phyloP scores from a whole-genome alignment of 2,329 filamentous ascomycete species.

The Colletotrichum scovillei region DNA sequence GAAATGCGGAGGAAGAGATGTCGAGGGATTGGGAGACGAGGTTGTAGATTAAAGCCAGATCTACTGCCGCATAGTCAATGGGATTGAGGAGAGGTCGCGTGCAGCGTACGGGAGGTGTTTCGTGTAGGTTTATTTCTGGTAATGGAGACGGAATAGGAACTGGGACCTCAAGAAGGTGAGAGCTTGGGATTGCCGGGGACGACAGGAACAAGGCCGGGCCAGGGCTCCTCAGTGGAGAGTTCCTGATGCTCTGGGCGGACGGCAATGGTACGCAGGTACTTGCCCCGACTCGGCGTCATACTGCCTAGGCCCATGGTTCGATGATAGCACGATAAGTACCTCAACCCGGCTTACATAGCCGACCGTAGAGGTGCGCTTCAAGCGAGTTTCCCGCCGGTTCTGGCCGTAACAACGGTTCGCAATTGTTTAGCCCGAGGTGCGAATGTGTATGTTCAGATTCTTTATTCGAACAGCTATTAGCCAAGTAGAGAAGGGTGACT shows the following conservation, averaged over 20 bases:
- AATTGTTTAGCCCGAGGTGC: conserved; percentile 15
- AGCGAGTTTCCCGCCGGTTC: conserved; percentile 7
- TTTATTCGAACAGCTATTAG: neutral
- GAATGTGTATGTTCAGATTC: neutral
- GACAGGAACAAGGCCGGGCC: conserved; percentile 29
- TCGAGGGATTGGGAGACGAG: conserved; percentile 5
- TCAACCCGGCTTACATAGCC: conserved; percentile 4
- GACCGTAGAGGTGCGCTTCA: conserved; percentile 13
- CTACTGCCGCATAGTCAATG: conserved; percentile 32
- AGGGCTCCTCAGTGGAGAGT: conserved; percentile 29
- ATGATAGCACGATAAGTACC: conserved; percentile 32
- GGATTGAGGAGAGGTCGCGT: conserved; percentile 18
- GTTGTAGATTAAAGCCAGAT: neutral
- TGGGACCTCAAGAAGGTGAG: conserved; percentile 6
- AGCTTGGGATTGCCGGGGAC: conserved; percentile 31
- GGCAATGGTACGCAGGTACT: conserved; percentile 29
- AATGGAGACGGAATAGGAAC: conserved; percentile 26
- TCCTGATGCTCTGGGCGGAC: conserved; percentile 14
- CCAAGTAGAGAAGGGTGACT: neutral
- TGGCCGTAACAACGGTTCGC: conserved; percentile 10
- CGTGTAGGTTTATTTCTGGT: conserved; percentile 33
- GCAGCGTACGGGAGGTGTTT: conserved; percentile 25
- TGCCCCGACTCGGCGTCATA: conserved; percentile 32
- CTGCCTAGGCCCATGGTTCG: conserved; percentile 13
- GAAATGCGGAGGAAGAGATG: conserved; percentile 2